Base-by-base conservation (phyloP, 805 yeast genomes). In the Candida khao-thaluensis region DNA sequence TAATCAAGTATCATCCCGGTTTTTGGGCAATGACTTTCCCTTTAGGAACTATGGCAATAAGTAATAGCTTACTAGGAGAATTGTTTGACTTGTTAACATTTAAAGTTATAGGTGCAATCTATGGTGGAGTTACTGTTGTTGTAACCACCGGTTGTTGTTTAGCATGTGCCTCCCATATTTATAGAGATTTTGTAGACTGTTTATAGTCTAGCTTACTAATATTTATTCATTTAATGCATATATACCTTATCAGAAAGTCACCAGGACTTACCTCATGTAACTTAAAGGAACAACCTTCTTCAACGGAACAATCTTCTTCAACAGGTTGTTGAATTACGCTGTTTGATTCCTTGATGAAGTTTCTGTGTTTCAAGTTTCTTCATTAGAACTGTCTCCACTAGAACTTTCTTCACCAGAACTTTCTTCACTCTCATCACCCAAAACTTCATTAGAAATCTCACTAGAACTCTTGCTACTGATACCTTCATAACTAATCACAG, bases 21-120 rank as follows among this genome's bases (percentile, higher is more conserved):
- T 58, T 52, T 27, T 57, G 96, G 96, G 80, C 89, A 12, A 76
- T 85, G 69, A 85, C 96, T 47, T 89, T 89, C 81, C 96, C 96
- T 3, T 52, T 88, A 50, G 96, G 96, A 2, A 86, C 95, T 0
- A 79, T 85, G 82, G 69, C 82, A 0, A 56, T 83, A 10, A 77
- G 87, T 2, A 72, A 77, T 42, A 58, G 67, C 7, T 74, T 77
- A 49, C 53, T 88, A 14, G 81, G 68, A 29, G 50, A 44, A 3
- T 54, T 72, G 2, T 76, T 74, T 34, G 73, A 73, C 2, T 54
- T 83, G 48, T 52, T 58, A 8, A 77, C 85, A 0, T 85, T 86
- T 59, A 70, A 76, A 46, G 80, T 82, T 7, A 47, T 85, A 17
- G 76, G 82, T 10, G 69, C 81, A 5, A 72, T 85, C 3, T 85